Conservation (phyloP, 345 rosid genomes). For the Toxicodendron radicans region DNA sequence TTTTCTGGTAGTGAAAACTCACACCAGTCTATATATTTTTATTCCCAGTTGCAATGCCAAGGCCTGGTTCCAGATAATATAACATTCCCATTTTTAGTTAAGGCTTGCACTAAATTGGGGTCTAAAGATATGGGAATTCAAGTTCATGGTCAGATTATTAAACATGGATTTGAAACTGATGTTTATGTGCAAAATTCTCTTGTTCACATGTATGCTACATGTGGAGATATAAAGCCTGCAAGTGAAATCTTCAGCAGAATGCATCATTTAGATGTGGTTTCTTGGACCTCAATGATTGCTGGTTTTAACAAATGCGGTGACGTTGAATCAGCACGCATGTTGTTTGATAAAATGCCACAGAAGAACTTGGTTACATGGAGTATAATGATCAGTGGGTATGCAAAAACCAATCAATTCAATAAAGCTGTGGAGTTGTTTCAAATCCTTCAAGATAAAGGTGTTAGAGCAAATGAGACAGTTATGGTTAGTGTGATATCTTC, state of each 20-base stretch:
- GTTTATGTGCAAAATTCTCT: conserved; percentile 63
- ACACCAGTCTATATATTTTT: conserved; percentile 41
- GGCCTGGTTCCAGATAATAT: conserved; percentile 59
- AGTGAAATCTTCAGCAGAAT: conserved; percentile 40
- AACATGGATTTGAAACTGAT: conserved; percentile 52
- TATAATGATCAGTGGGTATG: conserved; percentile 69
- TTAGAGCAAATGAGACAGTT: conserved; percentile 58
- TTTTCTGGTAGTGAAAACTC: conserved; percentile 47
- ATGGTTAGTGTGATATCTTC: conserved; percentile 74
- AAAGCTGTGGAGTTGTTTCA: conserved; percentile 56
- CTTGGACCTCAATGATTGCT: conserved; percentile 71
- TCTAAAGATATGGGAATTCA: conserved; percentile 47
- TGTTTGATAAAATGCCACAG: conserved; percentile 86
- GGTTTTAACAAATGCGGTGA: conserved; percentile 50
- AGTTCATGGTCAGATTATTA: conserved; percentile 53
- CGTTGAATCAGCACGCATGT: conserved; percentile 44
- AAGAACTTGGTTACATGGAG: conserved; percentile 77
- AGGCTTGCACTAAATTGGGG: conserved; percentile 47
- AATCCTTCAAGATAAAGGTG: conserved; percentile 43
- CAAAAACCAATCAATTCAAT: conserved; percentile 37
- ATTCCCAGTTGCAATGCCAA: conserved; percentile 34
- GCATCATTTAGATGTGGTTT: conserved; percentile 49
- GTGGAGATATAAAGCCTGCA: conserved; percentile 39
- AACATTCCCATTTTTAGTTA: conserved; percentile 64
- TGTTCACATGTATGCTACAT: conserved; percentile 59